Percentiles rank a stretch among this genome's conserved stretches.
These are phyloP conservation scores for Pistacia vera DNA, from an alignment of 345 rosid species.

Conservation along the genomic window DNA sequence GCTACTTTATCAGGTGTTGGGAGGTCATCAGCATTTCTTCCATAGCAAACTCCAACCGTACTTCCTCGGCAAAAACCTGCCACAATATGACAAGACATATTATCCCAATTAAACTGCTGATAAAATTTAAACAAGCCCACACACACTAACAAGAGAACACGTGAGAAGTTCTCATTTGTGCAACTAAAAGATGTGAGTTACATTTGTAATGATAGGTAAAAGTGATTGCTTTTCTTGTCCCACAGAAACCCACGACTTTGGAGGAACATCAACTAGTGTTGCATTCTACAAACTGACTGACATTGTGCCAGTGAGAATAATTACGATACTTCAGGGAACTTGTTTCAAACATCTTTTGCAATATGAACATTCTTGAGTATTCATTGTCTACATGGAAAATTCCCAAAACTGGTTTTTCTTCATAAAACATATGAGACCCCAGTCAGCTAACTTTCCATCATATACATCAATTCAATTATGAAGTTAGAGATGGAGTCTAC, in stretches of 20 bases:
- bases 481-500: neutral
- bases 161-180: neutral
- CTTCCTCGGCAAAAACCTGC: conserved; percentile 64
- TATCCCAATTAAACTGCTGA: neutral
- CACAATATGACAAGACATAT: conserved; percentile 1
- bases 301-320: neutral
- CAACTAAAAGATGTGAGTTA: neutral
- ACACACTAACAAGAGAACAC: neutral
- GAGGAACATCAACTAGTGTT: neutral
- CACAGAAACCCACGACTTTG: neutral
- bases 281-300: neutral
- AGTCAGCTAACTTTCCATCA: conserved; percentile 1
- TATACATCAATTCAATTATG: neutral
- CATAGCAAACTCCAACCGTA: conserved; percentile 83
- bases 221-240: neutral
- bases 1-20: conserved; percentile 82
- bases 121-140: conserved; percentile 1
- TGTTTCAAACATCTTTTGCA: neutral
- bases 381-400: neutral
- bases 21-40: conserved; percentile 95
- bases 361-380: neutral
- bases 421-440: neutral
- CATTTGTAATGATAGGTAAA: neutral
- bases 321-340: neutral
- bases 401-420: neutral